Evolutionary conservation across 177 flowering plant genomes (phyloP).

Genomic region (Vitis hybrid): DNA sequence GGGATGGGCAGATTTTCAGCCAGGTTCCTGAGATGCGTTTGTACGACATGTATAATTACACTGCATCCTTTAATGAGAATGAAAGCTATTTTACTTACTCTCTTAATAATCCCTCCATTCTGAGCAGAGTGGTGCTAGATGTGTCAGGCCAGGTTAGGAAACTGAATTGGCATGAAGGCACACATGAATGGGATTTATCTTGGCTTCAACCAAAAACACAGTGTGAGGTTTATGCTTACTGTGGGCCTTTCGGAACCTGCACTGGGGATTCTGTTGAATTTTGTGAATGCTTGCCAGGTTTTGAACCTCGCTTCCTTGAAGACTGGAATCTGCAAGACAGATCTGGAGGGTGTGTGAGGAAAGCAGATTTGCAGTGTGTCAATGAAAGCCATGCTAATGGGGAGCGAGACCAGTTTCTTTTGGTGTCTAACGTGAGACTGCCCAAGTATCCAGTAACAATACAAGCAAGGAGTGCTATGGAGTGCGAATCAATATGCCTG

Average conservation of each 20-base stretch:
- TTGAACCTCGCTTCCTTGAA: not conserved
- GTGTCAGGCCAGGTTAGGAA: conserved; percentile 36
- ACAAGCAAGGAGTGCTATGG: not conserved
- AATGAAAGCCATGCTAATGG: not conserved
- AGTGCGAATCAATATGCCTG: conserved; percentile 16
- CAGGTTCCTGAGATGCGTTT: conserved; percentile 36
- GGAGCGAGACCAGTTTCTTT: not conserved
- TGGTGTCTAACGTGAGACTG: not conserved
- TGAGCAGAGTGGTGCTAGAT: conserved; percentile 33
- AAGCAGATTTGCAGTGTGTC: not conserved
- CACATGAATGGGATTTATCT: conserved; percentile 29
- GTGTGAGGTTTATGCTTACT: conserved; percentile 34
- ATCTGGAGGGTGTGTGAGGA: conserved; percentile 11
- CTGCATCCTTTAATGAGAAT: conserved; percentile 22
- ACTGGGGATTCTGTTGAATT: no score
- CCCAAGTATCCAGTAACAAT: not conserved
- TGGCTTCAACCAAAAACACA: conserved; percentile 41
- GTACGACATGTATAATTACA: conserved; percentile 31
- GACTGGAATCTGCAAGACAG: conserved; percentile 12
- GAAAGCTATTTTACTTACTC: conserved; percentile 42
- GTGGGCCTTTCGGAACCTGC: conserved; percentile 25
- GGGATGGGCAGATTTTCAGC: no score
- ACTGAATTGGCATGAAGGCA: conserved; percentile 17
- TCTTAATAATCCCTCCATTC: conserved; percentile 13
- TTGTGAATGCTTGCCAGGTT: conserved; percentile 16